Conservation (phyloP, 768 basidiomycete genomes). For the Pulveroboletus sp. region DNA sequence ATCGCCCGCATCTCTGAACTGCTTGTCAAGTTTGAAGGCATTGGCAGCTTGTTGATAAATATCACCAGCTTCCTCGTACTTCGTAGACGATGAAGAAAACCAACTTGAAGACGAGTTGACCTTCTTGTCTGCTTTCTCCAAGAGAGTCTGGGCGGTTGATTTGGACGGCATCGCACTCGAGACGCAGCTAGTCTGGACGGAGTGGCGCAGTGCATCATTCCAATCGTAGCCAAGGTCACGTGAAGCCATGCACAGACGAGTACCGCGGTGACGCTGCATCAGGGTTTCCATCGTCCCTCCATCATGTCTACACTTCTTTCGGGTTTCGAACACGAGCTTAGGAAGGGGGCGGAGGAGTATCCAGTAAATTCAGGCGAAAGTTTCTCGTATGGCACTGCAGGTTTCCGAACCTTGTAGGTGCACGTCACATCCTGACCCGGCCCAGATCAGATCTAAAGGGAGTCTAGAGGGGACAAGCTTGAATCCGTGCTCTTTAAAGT, state of each 20-base stretch:
- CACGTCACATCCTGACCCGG: slow-evolving; percentile 3
- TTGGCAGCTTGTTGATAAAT: slow-evolving; percentile 94
- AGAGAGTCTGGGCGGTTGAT: slow-evolving; percentile 67
- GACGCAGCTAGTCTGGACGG: not conserved
- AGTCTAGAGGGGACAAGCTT: slow-evolving; percentile 56
- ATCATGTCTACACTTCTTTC: slow-evolving; percentile 36
- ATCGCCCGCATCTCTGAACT: slow-evolving; percentile 89
- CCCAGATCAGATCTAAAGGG: slow-evolving; percentile 6
- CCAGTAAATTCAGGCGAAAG: slow-evolving; percentile 64
- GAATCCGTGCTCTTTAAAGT: slow-evolving; percentile 94
- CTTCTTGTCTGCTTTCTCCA: slow-evolving; percentile 93
- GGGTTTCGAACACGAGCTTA: slow-evolving; percentile 40
- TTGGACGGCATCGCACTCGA: slow-evolving; percentile 57
- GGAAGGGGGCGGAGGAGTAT: slow-evolving; percentile 51
- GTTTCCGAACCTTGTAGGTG: slow-evolving; percentile 85
- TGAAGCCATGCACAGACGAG: not conserved
- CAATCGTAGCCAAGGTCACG: slow-evolving; percentile 11
- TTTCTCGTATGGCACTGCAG: slow-evolving; percentile 91
- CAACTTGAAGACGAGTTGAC: slow-evolving; percentile 76
- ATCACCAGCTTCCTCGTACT: slow-evolving; percentile 95
- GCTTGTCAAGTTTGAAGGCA: slow-evolving; percentile 86
- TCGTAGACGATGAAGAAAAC: slow-evolving; percentile 80
- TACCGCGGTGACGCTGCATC: not conserved
- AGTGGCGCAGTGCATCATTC: not conserved
- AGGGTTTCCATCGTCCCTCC: not conserved